phyloP scores from a whole-genome alignment of 495 filamentous ascomycete genomes.

The Annulohypoxylon moriforme region DNA sequence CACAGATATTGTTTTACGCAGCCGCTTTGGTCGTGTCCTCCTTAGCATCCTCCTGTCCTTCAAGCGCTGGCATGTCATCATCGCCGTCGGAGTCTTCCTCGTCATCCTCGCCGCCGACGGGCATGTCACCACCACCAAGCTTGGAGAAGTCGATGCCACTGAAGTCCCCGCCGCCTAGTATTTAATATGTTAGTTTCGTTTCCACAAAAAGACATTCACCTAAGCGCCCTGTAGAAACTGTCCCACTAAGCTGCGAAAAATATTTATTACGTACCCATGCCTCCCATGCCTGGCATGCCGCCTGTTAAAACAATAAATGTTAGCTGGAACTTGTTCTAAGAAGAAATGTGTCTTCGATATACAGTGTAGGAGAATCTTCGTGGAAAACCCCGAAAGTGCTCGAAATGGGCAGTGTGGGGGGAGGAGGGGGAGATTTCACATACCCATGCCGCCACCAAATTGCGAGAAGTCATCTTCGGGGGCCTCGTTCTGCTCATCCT shows the following conservation, averaged over 20 bases:
- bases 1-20: conserved; percentile 36
- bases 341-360: not conserved
- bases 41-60: conserved; percentile 61
- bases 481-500: conserved; percentile 95
- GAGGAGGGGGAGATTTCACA: conserved; percentile 41
- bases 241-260: not conserved
- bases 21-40: conserved; percentile 55
- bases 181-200: conserved; percentile 40
- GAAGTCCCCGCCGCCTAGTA: conserved; percentile 66
- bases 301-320: conserved; percentile 41
- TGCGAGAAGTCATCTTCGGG: conserved; percentile 85
- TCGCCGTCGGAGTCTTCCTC: conserved; percentile 63
- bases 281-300: conserved; percentile 60
- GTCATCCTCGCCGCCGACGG: conserved; percentile 64
- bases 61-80: conserved; percentile 55
- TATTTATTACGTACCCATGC: conserved; percentile 61
- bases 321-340: conserved; percentile 14
- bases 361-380: not conserved
- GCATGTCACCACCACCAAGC: conserved; percentile 74
- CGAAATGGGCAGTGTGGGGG: not conserved
- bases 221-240: not conserved
- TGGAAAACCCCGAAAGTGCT: not conserved
- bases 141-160: conserved; percentile 91
- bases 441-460: conserved; percentile 65
- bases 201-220: conserved; percentile 14